phyloP scores from a whole-genome alignment of 306 rosid species.

The Prunus padus region DNA sequence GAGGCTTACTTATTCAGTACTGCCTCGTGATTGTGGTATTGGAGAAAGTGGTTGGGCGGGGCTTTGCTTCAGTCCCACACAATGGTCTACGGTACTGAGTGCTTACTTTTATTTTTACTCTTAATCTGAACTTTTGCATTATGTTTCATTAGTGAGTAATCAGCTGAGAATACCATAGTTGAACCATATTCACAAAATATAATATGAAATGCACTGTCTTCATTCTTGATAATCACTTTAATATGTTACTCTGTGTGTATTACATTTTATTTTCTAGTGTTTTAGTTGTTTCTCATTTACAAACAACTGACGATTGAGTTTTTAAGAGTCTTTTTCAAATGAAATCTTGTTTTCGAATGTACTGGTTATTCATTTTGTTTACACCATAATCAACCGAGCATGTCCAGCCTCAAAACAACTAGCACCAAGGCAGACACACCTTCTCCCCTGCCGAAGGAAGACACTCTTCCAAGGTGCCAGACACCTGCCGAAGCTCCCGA shows the following conservation, averaged over 20 bases:
- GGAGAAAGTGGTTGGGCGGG: constrained; percentile 97
- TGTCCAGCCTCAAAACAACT: too few relatives aligned
- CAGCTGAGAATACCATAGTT: background rate
- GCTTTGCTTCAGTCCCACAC: constrained; percentile 78
- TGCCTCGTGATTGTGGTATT: constrained; percentile 67
- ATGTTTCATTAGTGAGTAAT: background rate
- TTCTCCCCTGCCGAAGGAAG: too few relatives aligned
- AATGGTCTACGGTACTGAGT: constrained; percentile 60
- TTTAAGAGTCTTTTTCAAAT: background rate
- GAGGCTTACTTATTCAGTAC: constrained; percentile 69
- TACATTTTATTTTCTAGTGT: background rate
- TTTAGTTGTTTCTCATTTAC: background rate
- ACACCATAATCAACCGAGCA: too few relatives aligned
- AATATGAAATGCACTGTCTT: background rate
- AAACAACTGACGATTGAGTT: background rate
- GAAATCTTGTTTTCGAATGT: background rate
- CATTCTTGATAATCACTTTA: background rate
- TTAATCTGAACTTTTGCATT: background rate
- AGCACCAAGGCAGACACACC: too few relatives aligned
- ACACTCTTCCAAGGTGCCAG: too few relatives aligned
- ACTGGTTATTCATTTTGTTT: background rate
- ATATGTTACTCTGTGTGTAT: background rate
- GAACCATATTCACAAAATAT: background rate
- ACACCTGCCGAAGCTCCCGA: too few relatives aligned
- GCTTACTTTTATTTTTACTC: constrained; percentile 11